These are phyloP conservation scores for Xylaria sp. DNA, from an alignment of 2,329 filamentous ascomycete species.

Conservation along the genomic window DNA sequence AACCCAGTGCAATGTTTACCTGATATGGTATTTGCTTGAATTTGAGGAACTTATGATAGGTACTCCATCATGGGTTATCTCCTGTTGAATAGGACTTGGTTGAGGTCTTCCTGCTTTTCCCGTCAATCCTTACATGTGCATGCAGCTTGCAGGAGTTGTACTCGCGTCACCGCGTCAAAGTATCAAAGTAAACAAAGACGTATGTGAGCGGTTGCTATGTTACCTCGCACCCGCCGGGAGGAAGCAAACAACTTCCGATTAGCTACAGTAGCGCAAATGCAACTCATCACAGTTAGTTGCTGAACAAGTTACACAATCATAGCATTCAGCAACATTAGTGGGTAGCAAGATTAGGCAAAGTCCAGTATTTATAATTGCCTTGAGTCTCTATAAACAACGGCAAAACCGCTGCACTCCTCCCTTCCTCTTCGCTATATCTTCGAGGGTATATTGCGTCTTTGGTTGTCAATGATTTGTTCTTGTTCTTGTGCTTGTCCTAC, in stretches of 20 bases:
- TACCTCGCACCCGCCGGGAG: background rate
- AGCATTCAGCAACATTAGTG: conserved; percentile 1
- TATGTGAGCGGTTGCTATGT: conserved; percentile 22
- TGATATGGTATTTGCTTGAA: background rate
- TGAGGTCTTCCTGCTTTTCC: background rate
- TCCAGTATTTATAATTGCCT: background rate
- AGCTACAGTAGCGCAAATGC: conserved; percentile 38
- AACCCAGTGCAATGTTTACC: background rate
- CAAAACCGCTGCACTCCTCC: background rate
- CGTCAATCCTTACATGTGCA: conserved; percentile 10
- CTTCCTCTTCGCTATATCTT: background rate
- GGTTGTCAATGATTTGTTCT: background rate
- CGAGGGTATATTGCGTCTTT: background rate
- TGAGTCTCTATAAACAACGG: conserved; percentile 9
- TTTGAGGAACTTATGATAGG: background rate
- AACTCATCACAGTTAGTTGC: conserved; percentile 13
- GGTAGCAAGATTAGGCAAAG: background rate
- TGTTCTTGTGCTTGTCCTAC: background rate
- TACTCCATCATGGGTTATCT: background rate
- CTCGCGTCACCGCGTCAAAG: conserved; percentile 33
- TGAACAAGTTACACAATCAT: conserved; percentile 1
- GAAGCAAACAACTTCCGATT: conserved; percentile 15
- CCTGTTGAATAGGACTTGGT: background rate
- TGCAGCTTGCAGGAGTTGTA: conserved; percentile 29
- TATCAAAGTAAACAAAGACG: conserved; percentile 42